phyloP scores from a whole-genome alignment of 1,284 basidiomycete genomes.

The Phylloboletellus chloephorus region DNA sequence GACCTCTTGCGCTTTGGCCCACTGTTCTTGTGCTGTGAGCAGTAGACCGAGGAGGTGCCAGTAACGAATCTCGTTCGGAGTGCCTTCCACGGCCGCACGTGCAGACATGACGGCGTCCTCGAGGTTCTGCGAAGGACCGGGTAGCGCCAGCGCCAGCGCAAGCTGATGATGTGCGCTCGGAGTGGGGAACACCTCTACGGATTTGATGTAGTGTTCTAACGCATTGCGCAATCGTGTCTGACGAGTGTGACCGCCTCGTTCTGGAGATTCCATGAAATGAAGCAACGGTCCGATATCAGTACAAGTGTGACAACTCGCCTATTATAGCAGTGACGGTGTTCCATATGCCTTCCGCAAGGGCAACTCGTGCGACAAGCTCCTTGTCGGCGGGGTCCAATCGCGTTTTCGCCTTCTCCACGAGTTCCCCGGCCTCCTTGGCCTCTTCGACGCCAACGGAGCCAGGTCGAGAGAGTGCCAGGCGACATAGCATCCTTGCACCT shows the following conservation, averaged over 20 bases:
- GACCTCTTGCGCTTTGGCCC: slow-evolving; percentile 73
- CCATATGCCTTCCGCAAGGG: slow-evolving; percentile 66
- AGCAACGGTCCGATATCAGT: not conserved
- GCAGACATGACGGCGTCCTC: slow-evolving; percentile 65
- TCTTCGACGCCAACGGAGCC: slow-evolving; percentile 41
- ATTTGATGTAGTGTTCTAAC: slow-evolving; percentile 50
- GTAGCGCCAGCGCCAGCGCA: slow-evolving; percentile 69
- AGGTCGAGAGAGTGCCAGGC: slow-evolving; percentile 37
- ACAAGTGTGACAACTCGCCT: slow-evolving; percentile 36
- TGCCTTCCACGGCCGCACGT: slow-evolving; percentile 71
- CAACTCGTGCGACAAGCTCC: slow-evolving; percentile 48
- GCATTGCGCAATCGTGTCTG: slow-evolving; percentile 55
- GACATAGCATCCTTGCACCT: slow-evolving; percentile 72
- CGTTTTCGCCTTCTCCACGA: slow-evolving; percentile 52
- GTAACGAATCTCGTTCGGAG: slow-evolving; percentile 67
- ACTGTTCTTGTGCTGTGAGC: slow-evolving; percentile 76
- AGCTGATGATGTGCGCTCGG: slow-evolving; percentile 75
- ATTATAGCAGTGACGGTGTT: slow-evolving; percentile 53
- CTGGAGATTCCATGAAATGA: slow-evolving; percentile 36
- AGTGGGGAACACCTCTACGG: slow-evolving; percentile 51
- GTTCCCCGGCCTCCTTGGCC: slow-evolving; percentile 52
- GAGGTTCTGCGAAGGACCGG: slow-evolving; percentile 61
- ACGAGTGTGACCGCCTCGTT: slow-evolving; percentile 61
- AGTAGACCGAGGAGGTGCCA: slow-evolving; percentile 93
- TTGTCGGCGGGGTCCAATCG: slow-evolving; percentile 45